A percentile compares a stretch with the other conserved stretches of the same genome.
These are phyloP conservation scores for Aspergillus caelatus DNA, from an alignment of 2,329 filamentous ascomycete species.

Conservation along the genomic window DNA sequence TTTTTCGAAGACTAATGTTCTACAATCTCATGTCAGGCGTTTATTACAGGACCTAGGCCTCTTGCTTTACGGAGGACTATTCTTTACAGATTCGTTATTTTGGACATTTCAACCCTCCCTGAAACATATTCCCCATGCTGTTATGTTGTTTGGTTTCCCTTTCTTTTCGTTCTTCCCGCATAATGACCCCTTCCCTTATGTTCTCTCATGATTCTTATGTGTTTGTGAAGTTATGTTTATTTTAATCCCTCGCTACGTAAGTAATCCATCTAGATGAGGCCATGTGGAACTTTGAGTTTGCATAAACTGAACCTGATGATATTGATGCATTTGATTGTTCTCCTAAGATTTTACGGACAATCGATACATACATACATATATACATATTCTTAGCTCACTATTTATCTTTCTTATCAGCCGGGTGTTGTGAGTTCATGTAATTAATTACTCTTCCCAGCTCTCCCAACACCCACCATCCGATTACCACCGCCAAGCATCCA, in stretches of 20 bases:
- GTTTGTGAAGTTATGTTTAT: background rate
- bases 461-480: slow-evolving; percentile 36
- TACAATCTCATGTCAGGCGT: background rate
- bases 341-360: background rate
- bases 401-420: slow-evolving; percentile 19
- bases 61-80: background rate
- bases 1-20: slow-evolving; percentile 73
- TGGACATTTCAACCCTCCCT: background rate
- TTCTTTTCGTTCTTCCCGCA: background rate
- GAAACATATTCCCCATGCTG: slow-evolving; percentile 10
- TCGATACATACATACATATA: background rate
- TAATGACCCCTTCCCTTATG: slow-evolving; percentile 1
- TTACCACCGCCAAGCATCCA: slow-evolving; percentile 55
- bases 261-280: background rate
- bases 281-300: background rate
- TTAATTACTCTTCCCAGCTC: slow-evolving; percentile 29
- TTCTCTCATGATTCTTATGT: background rate
- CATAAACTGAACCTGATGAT: background rate
- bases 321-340: background rate
- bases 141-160: background rate
- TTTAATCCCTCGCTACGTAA: background rate
- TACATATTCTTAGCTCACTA: slow-evolving; percentile 9
- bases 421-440: background rate
- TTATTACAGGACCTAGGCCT: background rate
- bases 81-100: too few relatives aligned